These are phyloP conservation scores for Kwoniella dendrophila DNA, from an alignment of 768 basidiomycete genomes.

Conservation along the genomic window DNA sequence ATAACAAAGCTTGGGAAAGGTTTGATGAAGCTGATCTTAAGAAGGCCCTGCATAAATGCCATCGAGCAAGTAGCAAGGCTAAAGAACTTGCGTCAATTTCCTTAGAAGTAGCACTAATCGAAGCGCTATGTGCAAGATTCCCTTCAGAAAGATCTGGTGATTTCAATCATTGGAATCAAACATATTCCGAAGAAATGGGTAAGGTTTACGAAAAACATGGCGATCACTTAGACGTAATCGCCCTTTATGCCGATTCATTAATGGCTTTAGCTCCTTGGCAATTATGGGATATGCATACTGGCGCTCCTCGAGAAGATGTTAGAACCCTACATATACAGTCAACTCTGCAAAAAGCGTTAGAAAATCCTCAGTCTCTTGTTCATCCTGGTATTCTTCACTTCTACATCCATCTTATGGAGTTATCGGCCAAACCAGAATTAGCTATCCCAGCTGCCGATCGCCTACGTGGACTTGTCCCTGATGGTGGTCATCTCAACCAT, in stretches of 20 bases:
- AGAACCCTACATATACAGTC: slow-evolving; percentile 19
- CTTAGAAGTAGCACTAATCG: slow-evolving; percentile 26
- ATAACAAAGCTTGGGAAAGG: slow-evolving; percentile 40
- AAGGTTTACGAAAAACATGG: slow-evolving; percentile 30
- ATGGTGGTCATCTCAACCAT: slow-evolving; percentile 44
- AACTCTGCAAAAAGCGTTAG: slow-evolving; percentile 32
- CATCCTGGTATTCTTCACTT: slow-evolving; percentile 45
- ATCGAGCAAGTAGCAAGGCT: not conserved
- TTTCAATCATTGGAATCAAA: slow-evolving; percentile 23
- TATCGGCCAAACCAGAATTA: slow-evolving; percentile 38
- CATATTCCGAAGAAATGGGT: slow-evolving; percentile 29
- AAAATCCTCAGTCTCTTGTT: slow-evolving; percentile 1
- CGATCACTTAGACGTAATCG: slow-evolving; percentile 38
- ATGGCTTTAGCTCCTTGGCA: slow-evolving; percentile 45
- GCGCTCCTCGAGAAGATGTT: slow-evolving; percentile 23
- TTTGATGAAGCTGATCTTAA: slow-evolving; percentile 19
- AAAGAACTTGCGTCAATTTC: not conserved
- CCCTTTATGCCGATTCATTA: slow-evolving; percentile 42
- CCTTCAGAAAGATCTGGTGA: slow-evolving; percentile 28
- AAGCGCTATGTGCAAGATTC: slow-evolving; percentile 23
- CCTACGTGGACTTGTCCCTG: slow-evolving; percentile 33
- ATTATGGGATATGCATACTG: slow-evolving; percentile 44
- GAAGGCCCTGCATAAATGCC: not conserved
- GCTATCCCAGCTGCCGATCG: slow-evolving; percentile 35
- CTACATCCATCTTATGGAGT: slow-evolving; percentile 48